These are phyloP conservation scores for Botrytis galanthina DNA, from an alignment of 2,329 filamentous ascomycete species.

Conservation along the genomic window DNA sequence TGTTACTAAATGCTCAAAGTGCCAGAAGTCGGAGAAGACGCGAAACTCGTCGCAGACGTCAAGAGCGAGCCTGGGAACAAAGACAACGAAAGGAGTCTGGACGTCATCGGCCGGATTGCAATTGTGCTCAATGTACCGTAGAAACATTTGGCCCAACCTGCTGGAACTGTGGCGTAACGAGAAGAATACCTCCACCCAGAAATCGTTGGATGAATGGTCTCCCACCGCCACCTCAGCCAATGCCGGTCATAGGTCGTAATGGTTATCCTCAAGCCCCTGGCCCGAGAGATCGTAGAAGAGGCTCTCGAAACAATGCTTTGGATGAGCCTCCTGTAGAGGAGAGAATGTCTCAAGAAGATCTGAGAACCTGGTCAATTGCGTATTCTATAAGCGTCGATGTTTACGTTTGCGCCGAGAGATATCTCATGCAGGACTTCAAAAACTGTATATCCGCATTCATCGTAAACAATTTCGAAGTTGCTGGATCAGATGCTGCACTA, in stretches of 20 bases:
- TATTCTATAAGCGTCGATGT: constrained; percentile 50
- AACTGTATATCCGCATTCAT: constrained; percentile 43
- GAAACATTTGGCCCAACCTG: constrained; percentile 41
- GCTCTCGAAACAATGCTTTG: constrained; percentile 24
- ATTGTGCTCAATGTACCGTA: constrained; percentile 44
- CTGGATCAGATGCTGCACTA: constrained; percentile 34
- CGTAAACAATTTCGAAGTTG: constrained; percentile 44
- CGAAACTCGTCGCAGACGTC: constrained; percentile 40
- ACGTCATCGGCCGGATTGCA: constrained; percentile 46
- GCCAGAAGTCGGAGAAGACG: constrained; percentile 39
- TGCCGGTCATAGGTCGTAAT: constrained; percentile 27
- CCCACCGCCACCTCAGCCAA: constrained; percentile 25
- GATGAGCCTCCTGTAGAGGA: constrained; percentile 28
- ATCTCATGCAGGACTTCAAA: constrained; percentile 48
- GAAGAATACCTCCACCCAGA: constrained; percentile 33
- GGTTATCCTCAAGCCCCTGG: constrained; percentile 25
- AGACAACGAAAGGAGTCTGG: constrained; percentile 46
- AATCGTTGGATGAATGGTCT: constrained; percentile 27
- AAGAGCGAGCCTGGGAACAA: constrained; percentile 42
- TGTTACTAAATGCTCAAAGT: constrained; percentile 25
- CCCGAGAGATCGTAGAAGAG: constrained; percentile 26
- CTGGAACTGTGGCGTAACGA: constrained; percentile 43
- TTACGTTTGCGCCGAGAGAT: constrained; percentile 50
- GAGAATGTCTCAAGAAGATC: constrained; percentile 44
- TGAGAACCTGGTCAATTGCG: constrained; percentile 48